Conservation (phyloP, 2,329 filamentous ascomycete genomes). For the Alternaria gansuensis region DNA sequence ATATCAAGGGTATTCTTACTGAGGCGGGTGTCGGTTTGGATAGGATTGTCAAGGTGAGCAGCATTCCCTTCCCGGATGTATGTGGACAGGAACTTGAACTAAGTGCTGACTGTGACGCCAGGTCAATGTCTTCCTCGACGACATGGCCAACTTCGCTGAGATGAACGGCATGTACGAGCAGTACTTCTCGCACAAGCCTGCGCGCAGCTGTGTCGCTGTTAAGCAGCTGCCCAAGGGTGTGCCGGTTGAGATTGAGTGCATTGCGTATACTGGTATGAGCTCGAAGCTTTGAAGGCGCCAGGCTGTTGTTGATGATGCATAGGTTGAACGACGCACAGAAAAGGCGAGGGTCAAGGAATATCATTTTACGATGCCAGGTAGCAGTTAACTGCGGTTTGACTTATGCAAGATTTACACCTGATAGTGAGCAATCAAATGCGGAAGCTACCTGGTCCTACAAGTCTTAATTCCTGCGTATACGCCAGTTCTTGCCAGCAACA, state of each 20-base stretch:
- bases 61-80: not conserved
- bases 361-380: no score
- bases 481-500: no score
- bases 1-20: slow-evolving; percentile 82
- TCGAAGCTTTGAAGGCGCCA: slow-evolving; percentile 34
- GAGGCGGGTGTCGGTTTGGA: slow-evolving; percentile 80
- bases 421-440: no score
- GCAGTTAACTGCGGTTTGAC: no score
- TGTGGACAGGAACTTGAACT: not conserved
- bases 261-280: slow-evolving; percentile 65
- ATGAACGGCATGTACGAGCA: slow-evolving; percentile 89
- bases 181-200: slow-evolving; percentile 83
- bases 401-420: no score
- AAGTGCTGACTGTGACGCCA: slow-evolving; percentile 24
- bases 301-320: slow-evolving; percentile 20
- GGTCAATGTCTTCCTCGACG: slow-evolving; percentile 79
- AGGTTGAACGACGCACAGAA: slow-evolving; percentile 19
- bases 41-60: slow-evolving; percentile 81
- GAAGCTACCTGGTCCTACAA: no score
- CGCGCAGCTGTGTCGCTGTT: slow-evolving; percentile 88
- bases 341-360: not conserved
- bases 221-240: slow-evolving; percentile 88
- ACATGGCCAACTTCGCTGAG: slow-evolving; percentile 87
- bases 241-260: slow-evolving; percentile 88
- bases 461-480: no score